Conservation (phyloP, 2,329 filamentous ascomycete genomes). For the Bertia moriformis region DNA sequence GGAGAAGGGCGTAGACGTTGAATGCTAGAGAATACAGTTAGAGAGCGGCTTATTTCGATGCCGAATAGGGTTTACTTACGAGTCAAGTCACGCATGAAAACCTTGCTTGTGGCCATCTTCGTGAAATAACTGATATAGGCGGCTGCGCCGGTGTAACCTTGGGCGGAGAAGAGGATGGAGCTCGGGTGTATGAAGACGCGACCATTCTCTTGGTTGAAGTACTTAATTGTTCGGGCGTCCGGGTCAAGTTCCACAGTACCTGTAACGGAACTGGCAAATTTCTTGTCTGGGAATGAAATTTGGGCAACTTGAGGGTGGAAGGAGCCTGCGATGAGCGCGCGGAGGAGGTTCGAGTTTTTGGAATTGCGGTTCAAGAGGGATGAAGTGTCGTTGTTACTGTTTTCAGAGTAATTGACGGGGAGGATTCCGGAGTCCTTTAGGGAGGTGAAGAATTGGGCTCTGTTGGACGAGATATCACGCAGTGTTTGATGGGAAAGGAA, state of each 20-base stretch:
- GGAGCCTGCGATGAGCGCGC: constrained; percentile 32
- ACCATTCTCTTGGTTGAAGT: constrained; percentile 50
- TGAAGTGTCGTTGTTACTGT: constrained; percentile 11
- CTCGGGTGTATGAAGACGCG: constrained; percentile 58
- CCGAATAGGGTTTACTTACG: constrained; percentile 22
- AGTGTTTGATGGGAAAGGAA: constrained; percentile 52
- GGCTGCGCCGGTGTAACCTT: constrained; percentile 41
- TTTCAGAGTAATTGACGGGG: constrained; percentile 11
- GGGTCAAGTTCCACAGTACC: constrained; percentile 59
- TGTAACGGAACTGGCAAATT: constrained; percentile 52
- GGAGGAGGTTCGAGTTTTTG: constrained; percentile 17
- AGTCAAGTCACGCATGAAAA: constrained; percentile 56
- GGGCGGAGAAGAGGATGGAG: constrained; percentile 49
- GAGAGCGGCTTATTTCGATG: not conserved
- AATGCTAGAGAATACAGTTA: constrained; percentile 25
- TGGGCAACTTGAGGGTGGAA: constrained; percentile 52
- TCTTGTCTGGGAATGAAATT: constrained; percentile 59
- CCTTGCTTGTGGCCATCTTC: constrained; percentile 57
- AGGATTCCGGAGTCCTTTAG: constrained; percentile 60
- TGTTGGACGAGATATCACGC: constrained; percentile 55
- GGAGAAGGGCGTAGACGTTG: constrained; percentile 51
- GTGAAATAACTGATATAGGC: constrained; percentile 54
- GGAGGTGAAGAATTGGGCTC: constrained; percentile 51
- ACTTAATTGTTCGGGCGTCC: constrained; percentile 59
- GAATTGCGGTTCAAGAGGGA: constrained; percentile 13